Conservation (phyloP, 345 rosid genomes). For the Alliaria petiolata region DNA sequence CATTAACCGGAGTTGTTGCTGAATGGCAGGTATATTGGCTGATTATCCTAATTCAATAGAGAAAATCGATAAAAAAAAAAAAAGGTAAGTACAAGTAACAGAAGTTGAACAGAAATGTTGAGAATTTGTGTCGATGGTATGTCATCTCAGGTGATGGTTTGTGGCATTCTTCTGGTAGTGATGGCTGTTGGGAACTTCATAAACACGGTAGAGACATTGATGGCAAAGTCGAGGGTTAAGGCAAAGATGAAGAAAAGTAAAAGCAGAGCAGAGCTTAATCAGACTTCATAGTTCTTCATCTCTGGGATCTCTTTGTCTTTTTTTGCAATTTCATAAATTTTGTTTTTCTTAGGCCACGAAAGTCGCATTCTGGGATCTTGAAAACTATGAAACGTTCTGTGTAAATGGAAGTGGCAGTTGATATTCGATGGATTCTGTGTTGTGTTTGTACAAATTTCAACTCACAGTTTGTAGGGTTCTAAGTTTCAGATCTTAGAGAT, state of each 20-base stretch:
- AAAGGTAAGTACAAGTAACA: not conserved
- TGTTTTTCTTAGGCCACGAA: not conserved
- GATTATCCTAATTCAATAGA: not conserved
- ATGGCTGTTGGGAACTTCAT: conserved; percentile 95
- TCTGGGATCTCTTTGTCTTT: not conserved
- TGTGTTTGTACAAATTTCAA: not conserved
- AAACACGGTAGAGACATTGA: conserved; percentile 76
- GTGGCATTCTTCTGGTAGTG: conserved; percentile 76
- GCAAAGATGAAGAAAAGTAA: conserved; percentile 93
- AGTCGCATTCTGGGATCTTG: not conserved
- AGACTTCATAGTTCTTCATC: conserved; percentile 19
- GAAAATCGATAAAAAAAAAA: not conserved
- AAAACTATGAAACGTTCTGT: not conserved
- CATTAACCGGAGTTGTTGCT: conserved; percentile 59
- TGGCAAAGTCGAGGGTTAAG: conserved; percentile 85
- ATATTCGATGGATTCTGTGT: not conserved
- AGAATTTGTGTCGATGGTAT: not conserved
- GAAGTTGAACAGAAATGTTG: not conserved
- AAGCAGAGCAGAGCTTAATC: conserved; percentile 69
- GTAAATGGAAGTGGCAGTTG: conserved; percentile 27
- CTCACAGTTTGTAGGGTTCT: not conserved
- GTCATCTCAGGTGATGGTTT: conserved; percentile 65
- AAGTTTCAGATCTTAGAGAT: not conserved
- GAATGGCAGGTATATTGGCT: conserved; percentile 83
- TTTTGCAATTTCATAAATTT: not conserved